Conservation (phyloP, 2,329 filamentous ascomycete genomes). For the Aaosphaeria arxii region DNA sequence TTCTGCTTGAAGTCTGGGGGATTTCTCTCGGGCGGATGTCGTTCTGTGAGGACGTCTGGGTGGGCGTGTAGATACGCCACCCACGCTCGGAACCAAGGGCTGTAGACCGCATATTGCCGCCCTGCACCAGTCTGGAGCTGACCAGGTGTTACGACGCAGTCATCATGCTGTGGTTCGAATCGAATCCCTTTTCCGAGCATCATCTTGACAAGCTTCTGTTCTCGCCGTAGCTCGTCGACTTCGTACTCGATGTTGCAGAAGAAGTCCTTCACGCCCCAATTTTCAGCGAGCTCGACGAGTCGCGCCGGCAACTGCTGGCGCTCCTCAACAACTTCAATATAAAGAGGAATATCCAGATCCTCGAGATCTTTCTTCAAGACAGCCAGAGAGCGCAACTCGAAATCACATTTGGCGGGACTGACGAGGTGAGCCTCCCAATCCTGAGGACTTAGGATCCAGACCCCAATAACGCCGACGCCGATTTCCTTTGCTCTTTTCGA, state of each 20-base stretch:
- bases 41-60: constrained; percentile 62
- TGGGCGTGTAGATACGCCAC: constrained; percentile 69
- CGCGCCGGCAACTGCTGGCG: constrained; percentile 60
- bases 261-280: constrained; percentile 73
- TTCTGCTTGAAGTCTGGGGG: constrained; percentile 45
- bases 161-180: constrained; percentile 74
- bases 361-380: constrained; percentile 65
- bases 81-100: constrained; percentile 79
- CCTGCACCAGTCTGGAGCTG: constrained; percentile 64
- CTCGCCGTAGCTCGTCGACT: constrained; percentile 81
- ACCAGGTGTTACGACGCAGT: constrained; percentile 77
- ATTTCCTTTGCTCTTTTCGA: constrained; percentile 63
- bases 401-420: constrained; percentile 72
- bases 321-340: constrained; percentile 68
- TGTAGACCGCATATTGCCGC: constrained; percentile 80
- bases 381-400: constrained; percentile 69
- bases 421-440: constrained; percentile 80
- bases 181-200: constrained; percentile 63
- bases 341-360: constrained; percentile 72
- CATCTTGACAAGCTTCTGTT: constrained; percentile 62
- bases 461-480: constrained; percentile 68
- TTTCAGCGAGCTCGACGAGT: constrained; percentile 62
- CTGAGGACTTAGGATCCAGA: constrained; percentile 80
- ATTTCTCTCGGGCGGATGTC: constrained; percentile 58
- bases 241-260: constrained; percentile 89